These are phyloP conservation scores for Mycena amicta DNA, from an alignment of 768 basidiomycete species.

Conservation along the genomic window DNA sequence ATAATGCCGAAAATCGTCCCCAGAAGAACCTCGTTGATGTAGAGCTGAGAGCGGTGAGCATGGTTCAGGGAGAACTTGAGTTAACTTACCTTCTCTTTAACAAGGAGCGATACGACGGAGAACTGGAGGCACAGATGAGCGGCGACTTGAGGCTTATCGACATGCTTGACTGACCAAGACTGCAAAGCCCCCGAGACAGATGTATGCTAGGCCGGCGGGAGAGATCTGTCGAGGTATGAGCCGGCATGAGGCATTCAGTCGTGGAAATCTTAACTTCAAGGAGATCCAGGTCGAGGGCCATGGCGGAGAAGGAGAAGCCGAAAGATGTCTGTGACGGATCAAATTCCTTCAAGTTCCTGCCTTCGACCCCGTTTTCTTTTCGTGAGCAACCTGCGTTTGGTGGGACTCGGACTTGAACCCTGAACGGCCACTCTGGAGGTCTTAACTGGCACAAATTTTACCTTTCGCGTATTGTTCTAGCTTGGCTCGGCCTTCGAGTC, in stretches of 20 bases:
- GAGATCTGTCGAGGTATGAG: conserved; percentile 9
- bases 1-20: conserved; percentile 72
- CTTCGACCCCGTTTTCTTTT: too few species aligned
- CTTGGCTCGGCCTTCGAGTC: too few species aligned
- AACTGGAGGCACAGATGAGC: conserved; percentile 55
- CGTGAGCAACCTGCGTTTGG: too few species aligned
- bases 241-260: not conserved
- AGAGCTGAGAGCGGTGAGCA: conserved; percentile 50
- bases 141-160: not conserved
- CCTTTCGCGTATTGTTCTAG: too few species aligned
- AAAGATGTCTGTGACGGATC: too few species aligned
- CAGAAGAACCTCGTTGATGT: conserved; percentile 92
- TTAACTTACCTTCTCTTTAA: conserved; percentile 71
- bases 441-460: too few species aligned
- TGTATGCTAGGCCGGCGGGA: conserved; percentile 14
- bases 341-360: too few species aligned
- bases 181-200: conserved; percentile 27
- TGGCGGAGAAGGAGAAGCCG: not conserved
- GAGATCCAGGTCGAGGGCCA: conserved; percentile 1
- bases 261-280: conserved; percentile 18
- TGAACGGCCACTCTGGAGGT: too few species aligned
- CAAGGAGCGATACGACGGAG: conserved; percentile 78
- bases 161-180: conserved; percentile 42
- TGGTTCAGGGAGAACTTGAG: not conserved
- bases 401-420: too few species aligned